A percentile compares a stretch with the other conserved stretches of the same genome.
Conservation (phyloP, 2,329 filamentous ascomycete genomes). For the Neoarthrinium moseri region DNA sequence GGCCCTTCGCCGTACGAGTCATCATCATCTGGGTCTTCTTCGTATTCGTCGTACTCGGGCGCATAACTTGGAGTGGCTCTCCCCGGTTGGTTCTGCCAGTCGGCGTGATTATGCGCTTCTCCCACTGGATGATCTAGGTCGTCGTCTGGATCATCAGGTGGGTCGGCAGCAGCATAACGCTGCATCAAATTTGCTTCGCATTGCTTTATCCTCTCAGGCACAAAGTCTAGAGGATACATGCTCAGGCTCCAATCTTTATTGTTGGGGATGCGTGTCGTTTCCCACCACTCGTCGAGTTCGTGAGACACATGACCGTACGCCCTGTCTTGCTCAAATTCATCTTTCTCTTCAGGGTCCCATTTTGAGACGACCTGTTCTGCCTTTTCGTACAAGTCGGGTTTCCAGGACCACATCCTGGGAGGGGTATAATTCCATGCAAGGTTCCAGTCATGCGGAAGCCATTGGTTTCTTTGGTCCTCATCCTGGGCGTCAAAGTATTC, state of each 20-base stretch:
- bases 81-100: slow-evolving; percentile 38
- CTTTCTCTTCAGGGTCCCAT: slow-evolving; percentile 50
- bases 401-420: slow-evolving; percentile 19
- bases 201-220: slow-evolving; percentile 54
- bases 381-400: slow-evolving; percentile 31
- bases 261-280: slow-evolving; percentile 58
- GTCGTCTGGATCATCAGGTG: slow-evolving; percentile 31
- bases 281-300: slow-evolving; percentile 67
- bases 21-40: slow-evolving; percentile 58
- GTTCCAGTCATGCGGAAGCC: slow-evolving; percentile 47
- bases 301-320: slow-evolving; percentile 60
- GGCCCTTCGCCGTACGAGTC: slow-evolving; percentile 79
- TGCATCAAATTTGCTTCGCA: slow-evolving; percentile 60
- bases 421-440: slow-evolving; percentile 58
- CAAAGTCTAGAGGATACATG: slow-evolving; percentile 61
- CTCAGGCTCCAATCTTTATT: slow-evolving; percentile 56
- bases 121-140: slow-evolving; percentile 36
- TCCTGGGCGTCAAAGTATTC: slow-evolving; percentile 53
- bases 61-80: slow-evolving; percentile 38
- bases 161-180: slow-evolving; percentile 45
- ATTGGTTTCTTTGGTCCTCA: slow-evolving; percentile 46
- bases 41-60: slow-evolving; percentile 51
- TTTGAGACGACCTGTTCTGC: slow-evolving; percentile 43
- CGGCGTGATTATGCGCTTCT: slow-evolving; percentile 23
- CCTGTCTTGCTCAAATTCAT: slow-evolving; percentile 59